These are phyloP conservation scores for Penicillium bialowiezense DNA, from an alignment of 495 filamentous ascomycete genomes.

Conservation along the genomic window DNA sequence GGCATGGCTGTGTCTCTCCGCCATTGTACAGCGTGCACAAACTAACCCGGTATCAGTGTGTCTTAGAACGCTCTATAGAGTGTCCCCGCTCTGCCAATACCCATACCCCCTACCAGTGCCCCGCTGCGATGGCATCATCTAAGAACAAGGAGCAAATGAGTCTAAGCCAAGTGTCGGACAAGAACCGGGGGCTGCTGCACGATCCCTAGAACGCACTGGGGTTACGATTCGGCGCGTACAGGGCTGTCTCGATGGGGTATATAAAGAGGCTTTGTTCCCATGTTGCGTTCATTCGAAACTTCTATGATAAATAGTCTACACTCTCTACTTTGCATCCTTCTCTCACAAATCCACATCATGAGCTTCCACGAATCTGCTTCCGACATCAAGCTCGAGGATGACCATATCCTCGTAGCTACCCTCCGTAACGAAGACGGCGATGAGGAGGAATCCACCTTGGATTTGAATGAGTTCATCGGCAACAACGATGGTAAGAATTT, in stretches of 20 bases:
- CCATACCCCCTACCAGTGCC: not conserved
- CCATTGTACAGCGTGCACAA: not conserved
- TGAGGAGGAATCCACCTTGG: conserved; percentile 28
- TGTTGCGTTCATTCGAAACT: not conserved
- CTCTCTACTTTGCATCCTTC: conserved; percentile 3
- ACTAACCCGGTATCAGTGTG: not conserved
- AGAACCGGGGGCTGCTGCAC: conserved; percentile 10
- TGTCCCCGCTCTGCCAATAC: conserved; percentile 9
- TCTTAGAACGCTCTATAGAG: not conserved
- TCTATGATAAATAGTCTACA: conserved; percentile 1
- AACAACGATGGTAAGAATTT: conserved; percentile 41
- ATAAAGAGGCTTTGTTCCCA: not conserved
- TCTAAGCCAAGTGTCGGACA: conserved; percentile 17
- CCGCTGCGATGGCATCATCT: conserved; percentile 13
- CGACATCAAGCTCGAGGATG: conserved; percentile 38
- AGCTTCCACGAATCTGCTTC: conserved; percentile 42
- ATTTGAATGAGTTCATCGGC: conserved; percentile 41
- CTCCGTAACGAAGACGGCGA: conserved; percentile 29
- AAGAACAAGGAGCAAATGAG: conserved; percentile 13
- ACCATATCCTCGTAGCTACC: conserved; percentile 37
- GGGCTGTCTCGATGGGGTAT: not conserved
- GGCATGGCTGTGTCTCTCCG: not conserved
- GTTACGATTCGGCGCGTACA: not conserved
- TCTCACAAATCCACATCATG: conserved; percentile 27
- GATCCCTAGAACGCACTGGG: not conserved